These are phyloP conservation scores for Raddia distichophylla DNA, from an alignment of 176 grass and related monocot species.

Conservation along the genomic window DNA sequence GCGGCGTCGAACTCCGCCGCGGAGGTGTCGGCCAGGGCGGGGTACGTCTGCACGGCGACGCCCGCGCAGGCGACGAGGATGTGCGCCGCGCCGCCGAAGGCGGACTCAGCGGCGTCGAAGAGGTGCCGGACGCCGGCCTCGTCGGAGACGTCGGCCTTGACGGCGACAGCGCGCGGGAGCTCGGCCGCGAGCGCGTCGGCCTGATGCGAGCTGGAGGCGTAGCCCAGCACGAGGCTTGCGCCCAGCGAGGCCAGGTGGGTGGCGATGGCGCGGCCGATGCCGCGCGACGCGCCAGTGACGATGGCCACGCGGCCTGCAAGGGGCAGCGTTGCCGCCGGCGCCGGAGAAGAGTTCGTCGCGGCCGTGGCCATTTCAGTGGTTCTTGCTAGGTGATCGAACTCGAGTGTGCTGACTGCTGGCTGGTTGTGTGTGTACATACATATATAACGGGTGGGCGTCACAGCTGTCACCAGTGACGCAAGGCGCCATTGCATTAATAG, in stretches of 20 bases:
- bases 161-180: slow-evolving; percentile 44
- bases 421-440: no score
- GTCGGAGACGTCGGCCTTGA: slow-evolving; percentile 46
- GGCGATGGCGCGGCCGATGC: slow-evolving; percentile 60
- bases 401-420: no score
- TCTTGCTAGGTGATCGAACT: background rate
- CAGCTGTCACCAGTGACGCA: no score
- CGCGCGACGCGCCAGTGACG: slow-evolving; percentile 61
- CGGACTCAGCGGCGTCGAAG: slow-evolving; percentile 60
- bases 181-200: slow-evolving; percentile 57
- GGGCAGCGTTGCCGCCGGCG: slow-evolving; percentile 12
- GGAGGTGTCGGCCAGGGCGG: slow-evolving; percentile 43
- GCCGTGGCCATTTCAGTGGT: background rate
- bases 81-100: slow-evolving; percentile 49
- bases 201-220: slow-evolving; percentile 48
- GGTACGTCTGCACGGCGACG: slow-evolving; percentile 39
- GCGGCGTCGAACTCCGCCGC: slow-evolving; percentile 52
- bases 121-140: slow-evolving; percentile 43
- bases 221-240: slow-evolving; percentile 57
- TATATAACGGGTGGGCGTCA: no score
- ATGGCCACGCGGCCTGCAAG: slow-evolving; percentile 61
- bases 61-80: slow-evolving; percentile 65
- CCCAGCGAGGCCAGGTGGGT: slow-evolving; percentile 59
- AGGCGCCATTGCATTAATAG: no score
- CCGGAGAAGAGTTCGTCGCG: background rate